Percentiles rank a stretch among this genome's conserved stretches.
phyloP scores from a whole-genome alignment of 805 yeast genomes.

The Zygoascus tannicola region DNA sequence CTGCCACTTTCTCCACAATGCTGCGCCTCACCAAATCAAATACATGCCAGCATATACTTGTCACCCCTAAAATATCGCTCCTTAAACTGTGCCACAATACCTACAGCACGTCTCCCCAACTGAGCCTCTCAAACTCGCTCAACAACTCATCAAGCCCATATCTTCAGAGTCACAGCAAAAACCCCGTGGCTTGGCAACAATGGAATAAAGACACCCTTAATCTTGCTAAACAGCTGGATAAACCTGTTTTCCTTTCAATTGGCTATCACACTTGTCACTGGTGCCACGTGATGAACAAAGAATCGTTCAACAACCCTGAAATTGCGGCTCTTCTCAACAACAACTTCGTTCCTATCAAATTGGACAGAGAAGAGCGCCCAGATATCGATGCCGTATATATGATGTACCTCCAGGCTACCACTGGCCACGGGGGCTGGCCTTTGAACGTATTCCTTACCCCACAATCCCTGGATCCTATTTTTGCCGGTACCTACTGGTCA shows the following conservation, averaged over 20 bases:
- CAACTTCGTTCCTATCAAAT: slow-evolving; percentile 29
- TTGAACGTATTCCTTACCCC: slow-evolving; percentile 32
- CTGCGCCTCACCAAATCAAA: too few relatives aligned
- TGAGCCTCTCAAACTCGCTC: slow-evolving; percentile 12
- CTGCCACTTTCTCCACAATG: too few relatives aligned
- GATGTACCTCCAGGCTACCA: slow-evolving; percentile 30
- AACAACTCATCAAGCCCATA: slow-evolving; percentile 20
- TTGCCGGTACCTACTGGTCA: slow-evolving; percentile 33
- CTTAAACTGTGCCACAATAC: too few relatives aligned
- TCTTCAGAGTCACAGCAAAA: slow-evolving; percentile 20
- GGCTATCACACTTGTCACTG: slow-evolving; percentile 33
- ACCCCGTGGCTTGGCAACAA: slow-evolving; percentile 32
- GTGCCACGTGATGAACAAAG: slow-evolving; percentile 33
- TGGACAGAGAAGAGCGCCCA: slow-evolving; percentile 34
- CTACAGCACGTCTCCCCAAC: background rate
- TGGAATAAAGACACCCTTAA: slow-evolving; percentile 28
- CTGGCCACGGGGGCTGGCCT: slow-evolving; percentile 35
- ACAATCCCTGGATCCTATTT: slow-evolving; percentile 26
- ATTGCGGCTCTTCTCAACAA: slow-evolving; percentile 26
- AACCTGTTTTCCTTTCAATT: slow-evolving; percentile 30
- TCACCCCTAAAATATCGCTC: too few relatives aligned
- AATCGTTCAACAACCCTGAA: slow-evolving; percentile 21
- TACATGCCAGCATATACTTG: too few relatives aligned
- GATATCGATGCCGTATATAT: slow-evolving; percentile 32
- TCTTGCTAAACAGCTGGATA: slow-evolving; percentile 24